These are phyloP conservation scores for Leucaena leucocephala DNA, from an alignment of 306 rosid species.

Conservation along the genomic window DNA sequence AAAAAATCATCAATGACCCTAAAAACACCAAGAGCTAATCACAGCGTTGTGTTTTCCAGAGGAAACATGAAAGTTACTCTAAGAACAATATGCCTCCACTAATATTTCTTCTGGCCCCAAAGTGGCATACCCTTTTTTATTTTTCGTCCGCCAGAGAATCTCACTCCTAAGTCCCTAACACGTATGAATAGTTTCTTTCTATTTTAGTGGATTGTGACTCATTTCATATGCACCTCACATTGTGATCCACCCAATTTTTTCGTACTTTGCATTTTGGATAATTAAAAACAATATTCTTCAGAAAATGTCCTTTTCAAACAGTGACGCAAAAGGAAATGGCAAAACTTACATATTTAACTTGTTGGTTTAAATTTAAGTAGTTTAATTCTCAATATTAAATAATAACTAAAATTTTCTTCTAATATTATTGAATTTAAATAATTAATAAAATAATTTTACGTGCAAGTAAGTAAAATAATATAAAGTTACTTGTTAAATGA, in stretches of 20 bases:
- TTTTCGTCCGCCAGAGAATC: not conserved
- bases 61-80: not conserved
- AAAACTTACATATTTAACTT: not conserved
- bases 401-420: not conserved
- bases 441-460: not conserved
- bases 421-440: not conserved
- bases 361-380: not conserved
- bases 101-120: not conserved
- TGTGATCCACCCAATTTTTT: slow-evolving; percentile 10
- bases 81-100: not conserved
- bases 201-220: slow-evolving; percentile 15
- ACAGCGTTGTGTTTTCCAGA: too few relatives aligned
- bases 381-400: not conserved
- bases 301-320: not conserved
- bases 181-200: not conserved
- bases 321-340: not conserved
- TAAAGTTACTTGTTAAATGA: not conserved
- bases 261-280: not conserved
- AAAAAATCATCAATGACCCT: too few relatives aligned
- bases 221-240: not conserved
- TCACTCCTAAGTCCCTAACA: not conserved
- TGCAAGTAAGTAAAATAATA: not conserved
- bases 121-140: not conserved
- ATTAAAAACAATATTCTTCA: not conserved
- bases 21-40: too few relatives aligned